Conservation (phyloP, 768 basidiomycete species). For the Chalciporus pseudorubinellus region DNA sequence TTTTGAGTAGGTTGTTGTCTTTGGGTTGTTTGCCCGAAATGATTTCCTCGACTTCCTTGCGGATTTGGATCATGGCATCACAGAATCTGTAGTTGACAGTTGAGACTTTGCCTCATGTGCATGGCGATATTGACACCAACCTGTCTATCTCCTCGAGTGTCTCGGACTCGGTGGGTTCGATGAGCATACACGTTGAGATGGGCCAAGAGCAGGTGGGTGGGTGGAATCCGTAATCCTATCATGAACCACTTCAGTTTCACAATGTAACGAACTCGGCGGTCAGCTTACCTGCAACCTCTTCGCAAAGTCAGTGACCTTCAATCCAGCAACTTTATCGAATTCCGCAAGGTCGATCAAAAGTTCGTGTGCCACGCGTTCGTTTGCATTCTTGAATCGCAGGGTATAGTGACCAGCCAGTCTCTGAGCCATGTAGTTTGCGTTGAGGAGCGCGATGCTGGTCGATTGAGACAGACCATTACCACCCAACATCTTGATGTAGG, state of each 20-base stretch:
- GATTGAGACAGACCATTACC: constrained; percentile 84
- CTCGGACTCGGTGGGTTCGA: constrained; percentile 97
- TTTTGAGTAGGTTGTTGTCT: constrained; percentile 89
- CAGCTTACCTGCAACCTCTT: constrained; percentile 83
- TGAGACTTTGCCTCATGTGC: neutral
- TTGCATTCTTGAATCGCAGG: constrained; percentile 85
- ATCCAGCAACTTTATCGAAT: constrained; percentile 84
- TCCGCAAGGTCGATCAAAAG: constrained; percentile 93
- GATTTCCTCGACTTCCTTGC: constrained; percentile 86
- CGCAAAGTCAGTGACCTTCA: constrained; percentile 95
- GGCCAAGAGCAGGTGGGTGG: constrained; percentile 99
- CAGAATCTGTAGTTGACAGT: constrained; percentile 64
- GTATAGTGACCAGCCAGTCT: constrained; percentile 83
- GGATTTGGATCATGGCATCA: constrained; percentile 97
- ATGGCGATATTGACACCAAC: constrained; percentile 33
- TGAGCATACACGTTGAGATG: constrained; percentile 93
- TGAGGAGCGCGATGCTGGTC: constrained; percentile 85
- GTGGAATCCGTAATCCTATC: constrained; percentile 87
- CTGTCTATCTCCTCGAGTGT: constrained; percentile 89
- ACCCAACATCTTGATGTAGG: constrained; percentile 99
- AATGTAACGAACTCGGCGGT: no score
- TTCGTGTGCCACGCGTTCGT: constrained; percentile 94
- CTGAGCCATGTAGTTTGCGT: constrained; percentile 96
- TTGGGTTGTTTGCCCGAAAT: constrained; percentile 82
- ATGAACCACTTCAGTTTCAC: neutral